Base-by-base conservation (phyloP, 1,284 basidiomycete species). In the Ustilago lituana region DNA sequence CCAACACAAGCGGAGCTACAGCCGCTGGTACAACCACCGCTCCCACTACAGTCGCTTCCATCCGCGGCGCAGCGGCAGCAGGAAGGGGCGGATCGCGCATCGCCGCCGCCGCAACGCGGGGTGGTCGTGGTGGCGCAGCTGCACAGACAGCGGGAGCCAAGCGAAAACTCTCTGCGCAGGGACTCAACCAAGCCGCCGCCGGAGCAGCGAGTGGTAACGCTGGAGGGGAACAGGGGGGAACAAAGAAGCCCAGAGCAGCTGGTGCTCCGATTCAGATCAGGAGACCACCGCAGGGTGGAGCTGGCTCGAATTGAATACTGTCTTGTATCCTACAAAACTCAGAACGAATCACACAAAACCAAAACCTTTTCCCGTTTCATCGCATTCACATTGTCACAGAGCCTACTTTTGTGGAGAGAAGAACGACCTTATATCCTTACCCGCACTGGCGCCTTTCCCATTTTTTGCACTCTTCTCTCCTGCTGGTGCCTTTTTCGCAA, bases 201-300 rank as follows among this genome's bases (percentile, higher is more conserved):
- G 20, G 45, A 17, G 45, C 24, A 17, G 27, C 23, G 12, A 23
- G 33, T 17, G 48, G 35, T 1, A 37, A 31, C 6, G 40, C 29
- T 4, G 53, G 31, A 5, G 57, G 11, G 1, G 41, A 40, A 24
- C 58, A 62, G 27, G 55, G 55, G 3, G 59, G 50, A 9, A 45
- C 56, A 4, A 70, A 70, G 43, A 70, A 70, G 35, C 53, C 61
- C 4, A 43, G 67, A 27, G 55, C 67, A 3, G 67, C 67, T 4
- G 61, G 57, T 8, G 57, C 61, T 17, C 61, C 61, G 12, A 40
- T 64, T 14, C 29, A 48, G 4, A 40, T 64, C 44, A 55, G 29
- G 44, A 23, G 31, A 20, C 52, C 44, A 14, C 19, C 7, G 14
- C 36, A 55, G 14, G 43, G 51, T 35, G 40, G 43, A 26, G 48